Base-by-base conservation (phyloP, 768 basidiomycete species). In the Suillus sp. region DNA sequence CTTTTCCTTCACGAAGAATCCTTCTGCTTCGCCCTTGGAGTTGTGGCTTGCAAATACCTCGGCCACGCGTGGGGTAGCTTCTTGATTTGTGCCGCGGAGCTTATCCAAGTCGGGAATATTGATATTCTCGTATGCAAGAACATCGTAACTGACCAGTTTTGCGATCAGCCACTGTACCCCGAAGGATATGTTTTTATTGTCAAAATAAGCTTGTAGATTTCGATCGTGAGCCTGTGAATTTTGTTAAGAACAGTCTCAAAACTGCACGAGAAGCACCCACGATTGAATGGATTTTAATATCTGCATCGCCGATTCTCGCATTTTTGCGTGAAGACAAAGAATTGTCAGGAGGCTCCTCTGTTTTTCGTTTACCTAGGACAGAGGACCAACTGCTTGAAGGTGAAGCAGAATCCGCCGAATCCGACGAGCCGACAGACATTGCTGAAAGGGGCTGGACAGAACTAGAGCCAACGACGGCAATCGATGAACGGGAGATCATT, bases 101-200 rank as follows among this genome's bases (percentile, higher is more conserved):
- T 64, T 58, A 34, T 74, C 69, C 1, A 85, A 68, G 3, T 60
- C 62, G 1, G 64, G 54, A 30, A 79, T 63, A 1, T 59, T 34
- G 27, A 84, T 70, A 3, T 76, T 61, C 0, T 75, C 68, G 59
- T 76, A 80, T 7, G 68, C 42, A 18, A 80, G 59, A 25, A 51
- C 62, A 1, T 71, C 69, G 1, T 66, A 66, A 27, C 76, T 75
- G 51, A 83, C 70, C 22, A 79, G 72, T 1, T 84, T 79, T 0
- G 80, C 83, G 30, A 87, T 78, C 66, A 86, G 84, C 73, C 82
- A 87, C 60, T 83, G 85, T 2, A 80, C 81, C 10, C 84, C 82
- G 62, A 78, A 82, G 2, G 78, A 75, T 5, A 84, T 63, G 1
- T 71, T 69, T 40, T 70, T 68, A 9, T 51, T 34, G n/a, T 77